Conservation (phyloP, 768 basidiomycete species). For the Trametes gibbosa region DNA sequence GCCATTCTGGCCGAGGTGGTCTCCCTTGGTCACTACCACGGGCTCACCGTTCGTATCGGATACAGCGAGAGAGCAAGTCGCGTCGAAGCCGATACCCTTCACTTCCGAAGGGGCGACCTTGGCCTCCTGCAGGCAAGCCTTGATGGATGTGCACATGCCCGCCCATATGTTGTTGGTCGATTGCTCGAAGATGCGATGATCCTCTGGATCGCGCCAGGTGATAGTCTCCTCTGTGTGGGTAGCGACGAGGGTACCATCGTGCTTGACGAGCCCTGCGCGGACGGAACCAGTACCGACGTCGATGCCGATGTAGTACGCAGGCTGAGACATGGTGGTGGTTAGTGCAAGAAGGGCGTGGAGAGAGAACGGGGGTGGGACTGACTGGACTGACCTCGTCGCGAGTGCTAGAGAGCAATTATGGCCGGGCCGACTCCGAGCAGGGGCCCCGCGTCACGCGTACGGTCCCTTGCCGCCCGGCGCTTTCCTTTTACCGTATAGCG, state of each 20-base stretch:
- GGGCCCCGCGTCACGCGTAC: constrained; percentile 5
- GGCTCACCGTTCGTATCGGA: constrained; percentile 71
- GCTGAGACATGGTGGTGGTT: constrained; percentile 20
- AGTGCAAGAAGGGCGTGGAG: not conserved
- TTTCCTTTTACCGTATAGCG: not conserved
- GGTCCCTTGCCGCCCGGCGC: not conserved
- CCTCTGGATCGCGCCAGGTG: constrained; percentile 80
- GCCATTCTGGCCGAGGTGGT: constrained; percentile 57
- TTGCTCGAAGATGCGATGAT: constrained; percentile 96
- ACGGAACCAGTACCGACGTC: constrained; percentile 95
- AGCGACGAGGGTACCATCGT: constrained; percentile 67
- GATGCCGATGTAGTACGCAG: constrained; percentile 62
- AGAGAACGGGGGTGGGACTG: not conserved
- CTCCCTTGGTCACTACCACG: constrained; percentile 69
- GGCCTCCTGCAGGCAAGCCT: constrained; percentile 57
- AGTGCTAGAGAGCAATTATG: not conserved
- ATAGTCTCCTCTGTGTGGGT: constrained; percentile 79
- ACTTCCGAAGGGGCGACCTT: constrained; percentile 57
- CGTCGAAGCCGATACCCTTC: constrained; percentile 92
- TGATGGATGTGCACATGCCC: constrained; percentile 59
- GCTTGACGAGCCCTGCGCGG: constrained; percentile 76
- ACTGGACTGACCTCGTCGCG: constrained; percentile 7
- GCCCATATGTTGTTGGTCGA: constrained; percentile 88
- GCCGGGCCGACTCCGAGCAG: constrained; percentile 14
- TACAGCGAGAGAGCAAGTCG: constrained; percentile 94